phyloP scores from a whole-genome alignment of 139 green algal species.

The Mesotaenium endlicherianum region DNA sequence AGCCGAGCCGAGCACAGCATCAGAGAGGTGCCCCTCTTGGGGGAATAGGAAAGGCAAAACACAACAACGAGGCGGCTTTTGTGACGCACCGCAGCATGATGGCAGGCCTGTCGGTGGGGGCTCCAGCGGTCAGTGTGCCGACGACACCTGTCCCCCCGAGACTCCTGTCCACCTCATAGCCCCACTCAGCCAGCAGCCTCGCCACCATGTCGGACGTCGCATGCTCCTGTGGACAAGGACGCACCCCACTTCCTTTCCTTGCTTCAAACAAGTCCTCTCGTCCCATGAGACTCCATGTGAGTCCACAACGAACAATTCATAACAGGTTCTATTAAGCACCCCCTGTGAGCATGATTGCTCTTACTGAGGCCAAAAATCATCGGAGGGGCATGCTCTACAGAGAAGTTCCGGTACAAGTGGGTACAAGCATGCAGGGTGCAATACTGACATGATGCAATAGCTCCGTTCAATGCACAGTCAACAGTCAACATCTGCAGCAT shows the following conservation, averaged over 20 bases:
- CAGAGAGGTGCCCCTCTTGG: no score
- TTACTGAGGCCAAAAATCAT: background rate
- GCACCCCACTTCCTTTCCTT: background rate
- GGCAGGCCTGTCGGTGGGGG: background rate
- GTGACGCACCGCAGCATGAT: constrained; percentile 47
- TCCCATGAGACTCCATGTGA: background rate
- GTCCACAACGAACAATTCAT: background rate
- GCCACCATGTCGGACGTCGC: constrained; percentile 36
- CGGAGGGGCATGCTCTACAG: no score
- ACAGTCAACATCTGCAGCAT: no score
- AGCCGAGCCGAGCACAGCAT: no score
- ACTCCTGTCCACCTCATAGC: constrained; percentile 35
- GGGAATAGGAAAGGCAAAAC: no score
- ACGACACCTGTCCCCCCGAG: constrained; percentile 45
- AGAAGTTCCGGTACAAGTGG: no score
- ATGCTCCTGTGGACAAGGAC: constrained; percentile 26
- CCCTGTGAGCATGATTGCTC: background rate
- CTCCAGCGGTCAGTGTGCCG: constrained; percentile 18
- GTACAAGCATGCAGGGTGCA: no score
- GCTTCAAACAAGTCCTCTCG: no score
- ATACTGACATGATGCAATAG: no score
- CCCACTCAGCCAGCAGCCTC: constrained; percentile 32
- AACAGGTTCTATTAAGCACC: background rate
- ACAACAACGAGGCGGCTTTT: no score
- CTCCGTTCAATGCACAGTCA: no score